These are phyloP conservation scores for Globisporangium polare DNA, from an alignment of 352 stramenopile species.

Conservation along the genomic window DNA sequence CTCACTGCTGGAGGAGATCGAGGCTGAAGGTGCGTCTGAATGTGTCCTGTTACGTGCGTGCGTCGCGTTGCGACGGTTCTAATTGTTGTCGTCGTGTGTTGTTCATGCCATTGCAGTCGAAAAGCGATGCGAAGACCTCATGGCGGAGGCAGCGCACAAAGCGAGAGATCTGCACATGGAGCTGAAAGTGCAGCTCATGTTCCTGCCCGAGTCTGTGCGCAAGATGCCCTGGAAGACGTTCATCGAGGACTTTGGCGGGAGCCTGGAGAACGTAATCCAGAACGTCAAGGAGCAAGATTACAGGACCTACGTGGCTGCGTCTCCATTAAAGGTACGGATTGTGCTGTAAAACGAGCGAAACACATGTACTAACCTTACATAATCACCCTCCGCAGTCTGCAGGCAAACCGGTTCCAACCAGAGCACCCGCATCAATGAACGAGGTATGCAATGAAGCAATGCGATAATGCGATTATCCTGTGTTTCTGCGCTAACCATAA, in stretches of 20 bases:
- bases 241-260: conserved; percentile 71
- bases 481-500: background rate
- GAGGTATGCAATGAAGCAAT: background rate
- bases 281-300: conserved; percentile 37
- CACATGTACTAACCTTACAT: background rate
- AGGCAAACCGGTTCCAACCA: background rate
- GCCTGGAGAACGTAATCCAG: conserved; percentile 68
- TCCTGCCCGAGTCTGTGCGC: conserved; percentile 61
- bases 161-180: conserved; percentile 68
- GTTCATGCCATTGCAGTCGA: conserved; percentile 44
- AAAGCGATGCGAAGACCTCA: conserved; percentile 54
- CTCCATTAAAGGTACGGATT: conserved; percentile 32
- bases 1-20: conserved; percentile 51
- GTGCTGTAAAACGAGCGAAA: no score
- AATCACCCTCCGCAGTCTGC: background rate
- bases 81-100: background rate
- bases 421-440: background rate
- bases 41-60: background rate
- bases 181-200: conserved; percentile 78
- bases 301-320: conserved; percentile 32
- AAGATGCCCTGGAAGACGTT: conserved; percentile 81
- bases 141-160: conserved; percentile 46
- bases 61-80: background rate
- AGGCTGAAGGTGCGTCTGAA: conserved; percentile 45
- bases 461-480: background rate